Conservation (phyloP, 768 basidiomycete genomes). For the Lentinula lateritia region DNA sequence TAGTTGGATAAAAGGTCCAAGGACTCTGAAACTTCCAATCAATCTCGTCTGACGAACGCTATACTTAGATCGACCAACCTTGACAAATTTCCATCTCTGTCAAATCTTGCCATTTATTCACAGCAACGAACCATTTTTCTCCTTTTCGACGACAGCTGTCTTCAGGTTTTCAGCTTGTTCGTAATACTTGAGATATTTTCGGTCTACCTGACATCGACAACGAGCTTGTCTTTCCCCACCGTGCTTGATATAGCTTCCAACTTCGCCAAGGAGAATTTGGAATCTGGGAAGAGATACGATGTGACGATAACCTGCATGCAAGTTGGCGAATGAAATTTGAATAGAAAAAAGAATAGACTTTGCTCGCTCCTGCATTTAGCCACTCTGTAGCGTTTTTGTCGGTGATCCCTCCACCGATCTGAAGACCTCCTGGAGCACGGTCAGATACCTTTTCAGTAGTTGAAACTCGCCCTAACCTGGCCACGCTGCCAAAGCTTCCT, state of each 20-base stretch:
- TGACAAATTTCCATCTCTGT: conserved; percentile 90
- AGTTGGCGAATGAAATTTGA: background rate
- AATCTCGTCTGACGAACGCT: background rate
- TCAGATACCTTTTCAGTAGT: conserved; percentile 9
- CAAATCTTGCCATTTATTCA: conserved; percentile 98
- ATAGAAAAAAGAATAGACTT: conserved; percentile 35
- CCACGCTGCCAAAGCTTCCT: conserved; percentile 80
- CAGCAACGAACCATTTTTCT: conserved; percentile 86
- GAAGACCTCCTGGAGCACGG: conserved; percentile 56
- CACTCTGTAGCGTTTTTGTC: conserved; percentile 76
- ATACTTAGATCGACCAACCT: conserved; percentile 40
- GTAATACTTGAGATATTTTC: background rate
- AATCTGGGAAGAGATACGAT: conserved; percentile 88
- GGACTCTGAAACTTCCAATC: conserved; percentile 46
- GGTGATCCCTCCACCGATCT: conserved; percentile 92
- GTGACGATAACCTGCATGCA: conserved; percentile 86
- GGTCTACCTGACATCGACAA: conserved; percentile 88
- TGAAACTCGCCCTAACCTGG: conserved; percentile 41
- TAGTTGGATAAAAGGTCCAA: conserved; percentile 71
- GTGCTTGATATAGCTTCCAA: conserved; percentile 53
- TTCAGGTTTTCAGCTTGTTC: background rate
- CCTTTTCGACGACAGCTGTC: conserved; percentile 75
- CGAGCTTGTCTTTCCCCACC: conserved; percentile 82
- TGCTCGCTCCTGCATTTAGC: conserved; percentile 86
- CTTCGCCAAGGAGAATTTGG: conserved; percentile 69